Evolutionary conservation across 352 stramenopile species (phyloP).

Genomic region (Phytophthora pinifolia): DNA sequence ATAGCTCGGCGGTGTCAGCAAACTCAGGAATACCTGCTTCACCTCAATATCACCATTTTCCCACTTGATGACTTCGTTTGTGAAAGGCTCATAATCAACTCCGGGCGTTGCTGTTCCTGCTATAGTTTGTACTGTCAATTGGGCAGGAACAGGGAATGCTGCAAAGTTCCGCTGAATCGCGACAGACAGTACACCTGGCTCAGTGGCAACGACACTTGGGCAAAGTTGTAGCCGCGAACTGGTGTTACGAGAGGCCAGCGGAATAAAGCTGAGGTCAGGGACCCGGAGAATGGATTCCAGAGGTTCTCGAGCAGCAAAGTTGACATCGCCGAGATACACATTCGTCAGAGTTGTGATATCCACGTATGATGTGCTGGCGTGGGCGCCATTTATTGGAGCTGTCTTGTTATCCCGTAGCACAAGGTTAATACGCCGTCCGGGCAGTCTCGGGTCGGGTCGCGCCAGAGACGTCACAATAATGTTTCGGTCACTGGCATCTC

Average conservation of each 20-base stretch:
- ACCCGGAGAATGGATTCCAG: conserved; percentile 35
- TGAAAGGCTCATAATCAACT: conserved; percentile 53
- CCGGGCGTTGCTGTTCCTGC: conserved; percentile 48
- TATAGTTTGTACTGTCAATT: conserved; percentile 40
- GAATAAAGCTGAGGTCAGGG: conserved; percentile 50
- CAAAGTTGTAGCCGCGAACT: conserved; percentile 58
- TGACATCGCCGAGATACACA: conserved; percentile 42
- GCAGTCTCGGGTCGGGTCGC: conserved; percentile 35
- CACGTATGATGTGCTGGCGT: conserved; percentile 42
- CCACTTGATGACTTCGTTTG: conserved; percentile 32
- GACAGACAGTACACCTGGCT: conserved; percentile 41
- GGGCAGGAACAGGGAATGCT: conserved; percentile 26
- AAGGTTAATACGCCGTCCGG: conserved; percentile 37
- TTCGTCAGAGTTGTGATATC: conserved; percentile 45
- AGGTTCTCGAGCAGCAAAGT: conserved; percentile 45
- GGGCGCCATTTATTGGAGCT: conserved; percentile 19
- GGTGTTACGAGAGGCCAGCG: conserved; percentile 42
- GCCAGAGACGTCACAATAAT: conserved; percentile 46
- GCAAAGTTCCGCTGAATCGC: conserved; percentile 55
- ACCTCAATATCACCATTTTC: conserved; percentile 26
- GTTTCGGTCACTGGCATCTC: conserved; percentile 47
- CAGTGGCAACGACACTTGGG: conserved; percentile 37
- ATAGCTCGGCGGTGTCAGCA: conserved; percentile 42
- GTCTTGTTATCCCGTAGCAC: conserved; percentile 33
- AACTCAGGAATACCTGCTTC: conserved; percentile 45